Evolutionary conservation across 768 basidiomycete species (phyloP).

Genomic region (Boletus insuetus): DNA sequence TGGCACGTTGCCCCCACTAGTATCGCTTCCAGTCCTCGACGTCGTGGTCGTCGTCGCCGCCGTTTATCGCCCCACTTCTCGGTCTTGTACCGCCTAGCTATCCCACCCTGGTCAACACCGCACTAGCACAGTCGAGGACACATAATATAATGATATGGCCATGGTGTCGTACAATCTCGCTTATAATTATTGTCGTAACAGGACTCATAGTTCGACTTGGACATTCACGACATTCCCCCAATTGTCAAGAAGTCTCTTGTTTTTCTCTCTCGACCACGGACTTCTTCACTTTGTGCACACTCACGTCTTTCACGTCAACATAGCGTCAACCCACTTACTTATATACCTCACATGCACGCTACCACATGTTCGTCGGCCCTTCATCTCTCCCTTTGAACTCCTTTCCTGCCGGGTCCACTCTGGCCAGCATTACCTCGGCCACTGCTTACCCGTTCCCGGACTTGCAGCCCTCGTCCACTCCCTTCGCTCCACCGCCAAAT

Average conservation of each 20-base stretch:
- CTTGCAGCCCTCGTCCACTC: slow-evolving; percentile 20
- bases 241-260: slow-evolving; percentile 12
- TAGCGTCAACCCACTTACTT: slow-evolving; percentile 12
- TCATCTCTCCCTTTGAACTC: slow-evolving; percentile 20
- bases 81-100: slow-evolving; percentile 1
- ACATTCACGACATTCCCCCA: slow-evolving; percentile 5
- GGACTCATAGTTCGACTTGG: not conserved
- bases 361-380: slow-evolving; percentile 28
- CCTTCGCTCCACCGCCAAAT: slow-evolving; percentile 4
- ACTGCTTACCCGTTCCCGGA: slow-evolving; percentile 12
- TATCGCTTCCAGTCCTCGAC: not conserved
- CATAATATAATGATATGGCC: slow-evolving; percentile 7
- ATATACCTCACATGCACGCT: slow-evolving; percentile 27
- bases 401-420: slow-evolving; percentile 9
- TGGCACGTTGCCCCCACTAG: not conserved
- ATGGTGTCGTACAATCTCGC: slow-evolving; percentile 21
- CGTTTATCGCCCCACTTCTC: slow-evolving; percentile 4
- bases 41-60: not conserved
- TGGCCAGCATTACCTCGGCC: slow-evolving; percentile 4
- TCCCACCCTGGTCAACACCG: slow-evolving; percentile 9
- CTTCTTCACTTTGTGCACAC: slow-evolving; percentile 15
- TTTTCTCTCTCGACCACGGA: slow-evolving; percentile 9
- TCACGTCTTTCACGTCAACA: slow-evolving; percentile 25
- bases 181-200: slow-evolving; percentile 14
- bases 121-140: slow-evolving; percentile 3